A percentile compares a stretch with the other conserved stretches of the same genome.
phyloP scores from a whole-genome alignment of 1,139 yeast genomes.

The Candida sp. region DNA sequence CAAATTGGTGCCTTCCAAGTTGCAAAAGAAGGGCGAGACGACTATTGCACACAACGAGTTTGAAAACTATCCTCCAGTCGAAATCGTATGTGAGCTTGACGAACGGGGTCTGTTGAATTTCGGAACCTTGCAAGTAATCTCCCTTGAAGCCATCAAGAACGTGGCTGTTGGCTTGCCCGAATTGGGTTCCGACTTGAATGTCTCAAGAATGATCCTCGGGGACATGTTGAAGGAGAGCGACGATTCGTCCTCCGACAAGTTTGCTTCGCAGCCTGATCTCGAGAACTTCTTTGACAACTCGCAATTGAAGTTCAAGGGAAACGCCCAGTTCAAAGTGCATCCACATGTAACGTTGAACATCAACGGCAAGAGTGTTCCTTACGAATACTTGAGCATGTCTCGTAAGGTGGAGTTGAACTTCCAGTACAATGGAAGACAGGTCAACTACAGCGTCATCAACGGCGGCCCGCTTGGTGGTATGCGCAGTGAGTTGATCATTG shows the following conservation, averaged over 20 bases:
- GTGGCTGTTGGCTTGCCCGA: slow-evolving; percentile 45
- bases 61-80: slow-evolving; percentile 53
- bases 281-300: slow-evolving; percentile 39
- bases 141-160: slow-evolving; percentile 53
- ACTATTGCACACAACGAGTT: not conserved
- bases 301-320: slow-evolving; percentile 44
- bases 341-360: slow-evolving; percentile 40
- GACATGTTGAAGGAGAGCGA: slow-evolving; percentile 21
- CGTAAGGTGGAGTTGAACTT: slow-evolving; percentile 52
- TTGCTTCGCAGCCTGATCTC: slow-evolving; percentile 52
- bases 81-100: slow-evolving; percentile 55
- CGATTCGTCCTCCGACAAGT: slow-evolving; percentile 14
- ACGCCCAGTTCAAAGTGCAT: slow-evolving; percentile 34
- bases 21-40: slow-evolving; percentile 23
- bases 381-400: slow-evolving; percentile 45
- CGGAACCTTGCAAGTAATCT: slow-evolving; percentile 43
- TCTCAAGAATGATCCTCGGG: slow-evolving; percentile 46
- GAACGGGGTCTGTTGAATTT: slow-evolving; percentile 40
- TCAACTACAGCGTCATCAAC: slow-evolving; percentile 54
- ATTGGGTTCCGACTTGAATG: slow-evolving; percentile 45
- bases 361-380: slow-evolving; percentile 38
- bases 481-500: slow-evolving; percentile 42
- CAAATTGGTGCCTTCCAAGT: slow-evolving; percentile 52
- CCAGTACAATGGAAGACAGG: slow-evolving; percentile 30
- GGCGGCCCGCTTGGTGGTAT: slow-evolving; percentile 64